phyloP scores from a whole-genome alignment of 495 filamentous ascomycete genomes.

The Annulohypoxylon maeteangense region DNA sequence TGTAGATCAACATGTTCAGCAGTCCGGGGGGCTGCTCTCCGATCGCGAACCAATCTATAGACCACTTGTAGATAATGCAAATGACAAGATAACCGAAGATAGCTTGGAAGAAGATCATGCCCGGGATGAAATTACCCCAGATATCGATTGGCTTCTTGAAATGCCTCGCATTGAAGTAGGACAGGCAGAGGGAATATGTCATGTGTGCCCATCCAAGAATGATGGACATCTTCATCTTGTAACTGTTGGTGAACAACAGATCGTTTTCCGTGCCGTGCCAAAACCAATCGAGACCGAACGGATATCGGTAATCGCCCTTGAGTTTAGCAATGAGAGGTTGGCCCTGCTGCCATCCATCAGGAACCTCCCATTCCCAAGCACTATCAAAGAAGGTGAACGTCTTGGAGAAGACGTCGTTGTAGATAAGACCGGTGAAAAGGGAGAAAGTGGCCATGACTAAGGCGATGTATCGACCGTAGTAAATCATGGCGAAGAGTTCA shows the following conservation, averaged over 20 bases:
- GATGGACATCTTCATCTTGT: constrained; percentile 99
- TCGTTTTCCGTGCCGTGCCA: constrained; percentile 97
- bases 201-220: constrained; percentile 96
- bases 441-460: constrained; percentile 97
- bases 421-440: constrained; percentile 95
- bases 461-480: constrained; percentile 98
- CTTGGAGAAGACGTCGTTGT: constrained; percentile 98
- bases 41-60: constrained; percentile 80
- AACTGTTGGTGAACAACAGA: constrained; percentile 92
- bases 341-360: constrained; percentile 70
- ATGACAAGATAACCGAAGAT: constrained; percentile 98
- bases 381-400: constrained; percentile 86
- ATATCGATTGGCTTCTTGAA: constrained; percentile 96
- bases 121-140: constrained; percentile 95
- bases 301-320: constrained; percentile 80
- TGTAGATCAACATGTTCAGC: constrained; percentile 99
- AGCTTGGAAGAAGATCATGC: constrained; percentile 99
- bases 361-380: constrained; percentile 83
- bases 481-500: constrained; percentile 96
- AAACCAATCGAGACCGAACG: constrained; percentile 94
- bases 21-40: constrained; percentile 80
- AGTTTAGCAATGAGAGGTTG: constrained; percentile 69
- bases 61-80: constrained; percentile 97
- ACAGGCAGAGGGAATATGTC: constrained; percentile 95
- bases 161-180: constrained; percentile 90